Evolutionary conservation across 345 rosid species (phyloP).

Genomic region (Salix exigua): DNA sequence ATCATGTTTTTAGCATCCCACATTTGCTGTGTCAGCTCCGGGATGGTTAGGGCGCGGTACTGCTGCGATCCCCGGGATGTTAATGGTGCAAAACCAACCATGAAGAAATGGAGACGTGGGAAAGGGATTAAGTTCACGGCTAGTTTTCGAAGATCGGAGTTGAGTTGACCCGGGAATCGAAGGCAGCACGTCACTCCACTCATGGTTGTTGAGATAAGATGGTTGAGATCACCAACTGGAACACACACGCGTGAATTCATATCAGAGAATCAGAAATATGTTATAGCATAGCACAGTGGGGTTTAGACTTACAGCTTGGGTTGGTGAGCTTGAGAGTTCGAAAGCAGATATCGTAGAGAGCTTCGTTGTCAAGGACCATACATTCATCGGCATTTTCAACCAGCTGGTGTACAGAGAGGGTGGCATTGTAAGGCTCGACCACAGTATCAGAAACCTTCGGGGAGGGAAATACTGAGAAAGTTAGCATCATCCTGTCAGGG

Average conservation of each 20-base stretch:
- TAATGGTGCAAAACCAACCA: constrained; percentile 79
- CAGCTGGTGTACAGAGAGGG: constrained; percentile 59
- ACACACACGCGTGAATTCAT: not conserved
- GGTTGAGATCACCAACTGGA: constrained; percentile 81
- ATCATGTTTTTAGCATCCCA: constrained; percentile 83
- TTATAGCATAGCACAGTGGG: no score
- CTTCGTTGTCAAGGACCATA: constrained; percentile 63
- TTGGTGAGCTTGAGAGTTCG: constrained; percentile 57
- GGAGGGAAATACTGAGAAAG: constrained; percentile 59
- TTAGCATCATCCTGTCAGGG: constrained; percentile 59
- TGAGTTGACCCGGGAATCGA: constrained; percentile 80
- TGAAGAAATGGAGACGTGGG: constrained; percentile 80
- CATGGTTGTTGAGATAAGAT: constrained; percentile 77
- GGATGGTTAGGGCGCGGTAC: constrained; percentile 76
- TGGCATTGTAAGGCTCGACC: constrained; percentile 61
- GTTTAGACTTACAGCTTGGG: constrained; percentile 47
- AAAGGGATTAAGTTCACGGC: constrained; percentile 79
- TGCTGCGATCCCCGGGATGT: constrained; percentile 78
- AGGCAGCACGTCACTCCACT: constrained; percentile 86
- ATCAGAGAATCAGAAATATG: not conserved
- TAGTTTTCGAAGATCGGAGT: constrained; percentile 78
- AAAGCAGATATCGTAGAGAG: constrained; percentile 62
- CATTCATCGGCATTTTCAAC: constrained; percentile 65
- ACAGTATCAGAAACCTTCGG: constrained; percentile 63
- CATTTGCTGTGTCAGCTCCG: constrained; percentile 82